Base-by-base conservation (phyloP, 2,329 filamentous ascomycete species). In the Scedosporium apiospermum region DNA sequence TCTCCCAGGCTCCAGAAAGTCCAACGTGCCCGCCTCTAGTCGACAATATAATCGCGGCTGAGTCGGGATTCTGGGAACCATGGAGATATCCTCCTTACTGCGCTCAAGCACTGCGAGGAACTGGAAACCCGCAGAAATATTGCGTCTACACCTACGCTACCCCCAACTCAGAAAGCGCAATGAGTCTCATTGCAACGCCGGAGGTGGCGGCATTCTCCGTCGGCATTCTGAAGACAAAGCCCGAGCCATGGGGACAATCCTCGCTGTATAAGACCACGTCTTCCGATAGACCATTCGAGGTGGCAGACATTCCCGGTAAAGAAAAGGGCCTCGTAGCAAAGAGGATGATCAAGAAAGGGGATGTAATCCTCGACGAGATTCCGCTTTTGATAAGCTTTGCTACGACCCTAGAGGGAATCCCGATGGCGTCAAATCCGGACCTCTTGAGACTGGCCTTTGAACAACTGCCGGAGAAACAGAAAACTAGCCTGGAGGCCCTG, bases 281-380 rank as follows among this genome's bases (percentile, higher is more conserved):
- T 6, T 3, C 16, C 18, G 26, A n/a, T 0, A 58, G 64, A 7
- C 64, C 69, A 0, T 75, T 72, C 41, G 60, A 70, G 44, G 58
- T 75, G 2, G 63, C 67, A 3, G 68, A 71, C 4, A 64, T 73
- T 0, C 66, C 69, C 1, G 69, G 68, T 3, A 74, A 72, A 51
- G 73, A 72, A 4, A 71, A 71, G 30, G 75, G 75, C 1, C 66
- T 74, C 6, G 62, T 75, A 1, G 74, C 75, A 1, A 73, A 66
- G 6, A 68, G 73, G 1, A 63, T 5, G 5, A 75, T 77, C 57
- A 63, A 64, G 6, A 66, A 67, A 3, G 69, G 72, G 3, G 73
- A 76, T 60, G 67, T 70, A 46, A 66, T 77, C 62, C 73, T 77
- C 69, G 65, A 68, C 3, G 74, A 76, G 68, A 65, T 12, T 66